Base-by-base conservation (phyloP, 345 rosid genomes). In the Murraya paniculata region DNA sequence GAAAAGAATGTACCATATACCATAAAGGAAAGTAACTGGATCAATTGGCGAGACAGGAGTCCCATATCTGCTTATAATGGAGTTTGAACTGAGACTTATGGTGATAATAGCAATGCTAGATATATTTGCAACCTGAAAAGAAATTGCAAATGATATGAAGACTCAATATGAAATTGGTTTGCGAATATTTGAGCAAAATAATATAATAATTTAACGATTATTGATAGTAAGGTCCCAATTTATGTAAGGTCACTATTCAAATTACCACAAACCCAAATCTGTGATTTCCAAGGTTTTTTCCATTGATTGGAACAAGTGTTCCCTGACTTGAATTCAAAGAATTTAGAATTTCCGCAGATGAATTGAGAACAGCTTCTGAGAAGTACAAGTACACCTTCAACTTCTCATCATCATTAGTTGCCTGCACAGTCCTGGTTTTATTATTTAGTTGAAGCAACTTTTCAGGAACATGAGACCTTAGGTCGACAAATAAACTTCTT, bases 21-120 rank as follows among this genome's bases (percentile, higher is more conserved):
- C 98, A 50, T 87, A 95, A 58, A 95, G 97, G 82, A 95, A 93
- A 85, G 97, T 89, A 58, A 85, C 82, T 7, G 98, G 96, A 71
- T 92, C 89, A 80, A 85, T 81, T 39, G 93, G 93, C 85, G 94
- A 90, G 84, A 92, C 87, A 10, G 88, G 83, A 66, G 93, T 93
- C 77, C 94, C 94, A 9, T 87, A 82, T 83, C 93, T 90, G 81
- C 97, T 95, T 83, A 89, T 82, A 75, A 89, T 87, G 41, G 80
- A 84, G 18, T 81, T 83, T 1, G 94, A 84, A 56, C 84, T 74
- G 58, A 93, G 80, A 72, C 76, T 78, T 81, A 93, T 74, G 1
- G 94, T 92, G 71, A 95, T 75, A 74, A 93, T 80, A 61, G 97
- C 86, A 65, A 83, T 71, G 66, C 68, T 56, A 35, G 96, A 88